Evolutionary conservation across 129 eudicot species (phyloP).

Genomic region (Chrysanthemum seticuspe): DNA sequence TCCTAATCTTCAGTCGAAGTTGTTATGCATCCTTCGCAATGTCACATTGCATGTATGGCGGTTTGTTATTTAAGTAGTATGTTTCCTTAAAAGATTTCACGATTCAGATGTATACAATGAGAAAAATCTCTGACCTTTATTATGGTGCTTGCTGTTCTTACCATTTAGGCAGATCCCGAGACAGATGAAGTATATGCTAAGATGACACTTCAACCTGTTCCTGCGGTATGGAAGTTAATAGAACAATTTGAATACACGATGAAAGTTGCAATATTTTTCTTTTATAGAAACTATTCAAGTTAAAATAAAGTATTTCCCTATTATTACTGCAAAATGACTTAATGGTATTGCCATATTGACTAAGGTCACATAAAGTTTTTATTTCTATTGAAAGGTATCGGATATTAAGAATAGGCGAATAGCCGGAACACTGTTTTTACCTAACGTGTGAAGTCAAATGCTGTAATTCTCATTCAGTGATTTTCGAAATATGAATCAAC

Average conservation of each 20-base stretch:
- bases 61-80: neutral
- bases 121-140: neutral
- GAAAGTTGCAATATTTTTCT: neutral
- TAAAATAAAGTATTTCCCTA: too few relatives aligned
- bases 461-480: too few relatives aligned
- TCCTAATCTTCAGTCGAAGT: slow-evolving; percentile 79
- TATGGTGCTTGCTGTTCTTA: neutral
- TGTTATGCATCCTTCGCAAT: slow-evolving; percentile 73
- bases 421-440: too few relatives aligned
- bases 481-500: too few relatives aligned
- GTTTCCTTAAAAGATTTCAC: neutral
- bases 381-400: too few relatives aligned
- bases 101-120: neutral
- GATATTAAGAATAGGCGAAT: too few relatives aligned
- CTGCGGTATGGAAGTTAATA: slow-evolving; percentile 51
- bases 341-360: neutral
- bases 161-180: slow-evolving; percentile 80
- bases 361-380: neutral
- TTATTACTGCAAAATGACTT: neutral
- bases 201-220: slow-evolving; percentile 95
- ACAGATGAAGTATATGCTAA: slow-evolving; percentile 96
- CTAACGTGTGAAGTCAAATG: too few relatives aligned
- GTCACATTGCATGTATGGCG: slow-evolving; percentile 72
- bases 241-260: neutral
- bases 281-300: too few relatives aligned